Percentiles rank a stretch among this genome's conserved stretches.
phyloP scores from a whole-genome alignment of 139 green algal genomes.

The Penium margaritaceum region DNA sequence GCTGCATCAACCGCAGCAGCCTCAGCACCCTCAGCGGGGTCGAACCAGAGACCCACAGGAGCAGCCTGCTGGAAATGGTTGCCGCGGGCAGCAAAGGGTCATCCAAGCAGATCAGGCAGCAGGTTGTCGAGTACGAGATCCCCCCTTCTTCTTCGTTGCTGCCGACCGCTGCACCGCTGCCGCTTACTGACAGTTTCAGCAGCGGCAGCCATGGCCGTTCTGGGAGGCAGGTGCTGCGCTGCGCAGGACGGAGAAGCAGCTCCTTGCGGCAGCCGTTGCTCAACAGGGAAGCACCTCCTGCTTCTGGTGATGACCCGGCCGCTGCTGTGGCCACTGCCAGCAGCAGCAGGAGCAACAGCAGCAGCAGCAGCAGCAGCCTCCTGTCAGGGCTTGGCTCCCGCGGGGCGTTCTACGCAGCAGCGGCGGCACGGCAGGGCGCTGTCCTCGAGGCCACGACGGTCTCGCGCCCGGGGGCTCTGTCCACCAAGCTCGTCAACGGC shows the following conservation, averaged over 20 bases:
- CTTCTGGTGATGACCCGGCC: no score
- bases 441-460: slow-evolving; percentile 1
- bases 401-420: background rate
- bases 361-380: no score
- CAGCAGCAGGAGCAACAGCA: background rate
- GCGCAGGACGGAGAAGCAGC: background rate
- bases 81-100: background rate
- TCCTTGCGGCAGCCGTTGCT: background rate
- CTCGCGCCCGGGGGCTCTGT: background rate
- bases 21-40: no score
- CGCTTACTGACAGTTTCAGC: no score
- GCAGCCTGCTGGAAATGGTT: slow-evolving; percentile 1
- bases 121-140: background rate
- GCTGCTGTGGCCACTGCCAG: background rate
- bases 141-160: no score
- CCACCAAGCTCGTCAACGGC: background rate
- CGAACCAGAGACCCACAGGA: no score
- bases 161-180: background rate
- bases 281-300: background rate
- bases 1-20: no score
- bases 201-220: background rate
- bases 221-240: background rate
- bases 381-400: background rate
- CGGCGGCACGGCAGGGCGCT: background rate
- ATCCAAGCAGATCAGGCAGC: background rate